Evolutionary conservation across 1,139 yeast genomes (phyloP), one percentile per base, ranked within the genome.

Genomic region (Lodderomyces elongisporus): DNA sequence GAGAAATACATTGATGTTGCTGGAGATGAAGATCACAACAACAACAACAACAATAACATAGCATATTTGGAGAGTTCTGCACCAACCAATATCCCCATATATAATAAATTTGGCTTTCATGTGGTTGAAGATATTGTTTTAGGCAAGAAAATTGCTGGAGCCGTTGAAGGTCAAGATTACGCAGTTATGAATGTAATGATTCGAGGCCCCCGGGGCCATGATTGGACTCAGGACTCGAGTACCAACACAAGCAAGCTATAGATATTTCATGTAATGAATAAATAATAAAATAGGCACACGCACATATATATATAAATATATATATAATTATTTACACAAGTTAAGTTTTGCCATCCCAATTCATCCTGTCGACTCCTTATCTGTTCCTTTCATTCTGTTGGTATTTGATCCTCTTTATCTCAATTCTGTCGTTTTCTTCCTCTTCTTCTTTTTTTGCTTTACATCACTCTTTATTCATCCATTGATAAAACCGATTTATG

Each of bases 181-280:
- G 79, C 79, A 4, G 54, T 72, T 24, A 73, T 75, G 80, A 71
- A 73, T 47, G 71, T 75, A 16, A 75, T 75, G 81, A 61, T 75
- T 33, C 58, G 81, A 42, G 77, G 70, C 15, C 50, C 61, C 13
- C 46, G 52, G 15, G 78, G 78, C 13, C 45, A 49, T 26, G 62
- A 60, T 38, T 66, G 70, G 71, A 50, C 56, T 10, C 39, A 45
- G 27, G 52, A 52, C 31, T n/a, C n/a, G n/a, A 46, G 42, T 22
- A 9, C 14, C 10, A 7, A 10, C 27, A 12, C 12, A 14, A 15
- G 33, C 17, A 41, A 44, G 26, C 42, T 49, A 14, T 51, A 51
- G 39, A 23, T 14, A 28, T n/a, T n/a, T n/a, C n/a, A n/a, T n/a
- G n/a, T n/a, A n/a, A n/a, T n/a, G n/a, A n/a, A n/a, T n/a, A n/a